Percentiles rank a stretch among this genome's conserved stretches.
Evolutionary conservation across 495 filamentous ascomycete genomes (phyloP).

Genomic region (Aeminium ludgeri): DNA sequence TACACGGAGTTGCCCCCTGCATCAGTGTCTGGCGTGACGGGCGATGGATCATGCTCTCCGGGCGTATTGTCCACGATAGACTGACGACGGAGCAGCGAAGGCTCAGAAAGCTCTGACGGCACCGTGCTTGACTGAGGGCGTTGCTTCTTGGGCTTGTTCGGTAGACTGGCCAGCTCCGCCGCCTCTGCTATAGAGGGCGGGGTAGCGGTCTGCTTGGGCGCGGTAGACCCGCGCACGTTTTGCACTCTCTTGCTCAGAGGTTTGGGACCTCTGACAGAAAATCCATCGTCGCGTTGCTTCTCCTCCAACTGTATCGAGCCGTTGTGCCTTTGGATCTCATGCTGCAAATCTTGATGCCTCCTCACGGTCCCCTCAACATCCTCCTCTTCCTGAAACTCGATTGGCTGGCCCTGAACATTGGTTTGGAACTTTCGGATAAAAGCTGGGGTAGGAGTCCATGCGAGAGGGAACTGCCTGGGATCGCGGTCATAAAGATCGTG

Average conservation of each 20-base stretch:
- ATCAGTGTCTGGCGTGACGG: slow-evolving; percentile 11
- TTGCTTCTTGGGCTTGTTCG: slow-evolving; percentile 24
- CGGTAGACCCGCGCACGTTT: neutral
- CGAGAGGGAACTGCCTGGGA: slow-evolving; percentile 77
- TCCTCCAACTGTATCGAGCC: slow-evolving; percentile 6
- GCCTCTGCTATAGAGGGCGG: slow-evolving; percentile 44
- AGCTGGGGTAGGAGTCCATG: slow-evolving; percentile 58
- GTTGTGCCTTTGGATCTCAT: slow-evolving; percentile 4
- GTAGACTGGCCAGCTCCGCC: slow-evolving; percentile 32
- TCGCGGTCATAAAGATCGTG: slow-evolving; percentile 59
- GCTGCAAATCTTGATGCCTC: slow-evolving; percentile 7
- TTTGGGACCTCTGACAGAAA: neutral
- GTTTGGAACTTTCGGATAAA: slow-evolving; percentile 58
- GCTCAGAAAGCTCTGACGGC: slow-evolving; percentile 2
- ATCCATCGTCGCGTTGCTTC: slow-evolving; percentile 1
- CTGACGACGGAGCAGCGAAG: slow-evolving; percentile 1
- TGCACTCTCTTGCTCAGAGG: neutral
- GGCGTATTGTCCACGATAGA: neutral
- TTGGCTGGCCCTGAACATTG: slow-evolving; percentile 45
- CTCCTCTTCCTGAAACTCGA: slow-evolving; percentile 51
- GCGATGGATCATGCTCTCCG: slow-evolving; percentile 2
- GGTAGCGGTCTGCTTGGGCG: slow-evolving; percentile 35
- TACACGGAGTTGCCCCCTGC: neutral
- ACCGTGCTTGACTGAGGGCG: slow-evolving; percentile 12
- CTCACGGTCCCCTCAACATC: slow-evolving; percentile 36